phyloP scores from a whole-genome alignment of 208 protist species.

The Lotmaria passim region DNA sequence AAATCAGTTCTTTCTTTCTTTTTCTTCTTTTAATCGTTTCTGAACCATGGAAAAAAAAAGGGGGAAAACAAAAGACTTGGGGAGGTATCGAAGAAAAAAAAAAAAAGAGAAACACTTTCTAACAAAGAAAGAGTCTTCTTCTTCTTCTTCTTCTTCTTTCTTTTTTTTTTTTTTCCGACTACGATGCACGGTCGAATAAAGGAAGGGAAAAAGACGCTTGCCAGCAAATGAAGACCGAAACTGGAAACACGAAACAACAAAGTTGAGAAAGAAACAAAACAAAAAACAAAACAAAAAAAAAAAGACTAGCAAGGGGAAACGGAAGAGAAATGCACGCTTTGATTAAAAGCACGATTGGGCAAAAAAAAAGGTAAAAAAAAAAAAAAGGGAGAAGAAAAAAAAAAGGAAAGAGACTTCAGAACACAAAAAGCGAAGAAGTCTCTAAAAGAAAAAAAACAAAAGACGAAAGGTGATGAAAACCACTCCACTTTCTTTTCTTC shows the following conservation, averaged over 20 bases:
- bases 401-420: background rate
- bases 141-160: background rate
- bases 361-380: background rate
- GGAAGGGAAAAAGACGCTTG: no score
- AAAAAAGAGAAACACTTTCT: no score
- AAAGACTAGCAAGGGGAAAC: background rate
- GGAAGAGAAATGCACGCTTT: background rate
- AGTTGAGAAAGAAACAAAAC: slow-evolving; percentile 7
- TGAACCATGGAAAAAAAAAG: no score
- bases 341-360: background rate
- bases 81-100: no score
- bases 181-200: no score
- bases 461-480: background rate
- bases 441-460: slow-evolving; percentile 9
- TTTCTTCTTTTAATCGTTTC: no score
- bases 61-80: no score
- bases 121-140: background rate
- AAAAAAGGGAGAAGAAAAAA: background rate
- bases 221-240: no score
- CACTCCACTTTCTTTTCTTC: background rate
- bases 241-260: slow-evolving; percentile 3
- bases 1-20: no score
- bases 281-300: background rate
- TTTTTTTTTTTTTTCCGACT: background rate
- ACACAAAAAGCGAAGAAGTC: background rate